Base-by-base conservation (phyloP, 108 stramenopile genomes). In the Pseudonitzschia multistriata region DNA sequence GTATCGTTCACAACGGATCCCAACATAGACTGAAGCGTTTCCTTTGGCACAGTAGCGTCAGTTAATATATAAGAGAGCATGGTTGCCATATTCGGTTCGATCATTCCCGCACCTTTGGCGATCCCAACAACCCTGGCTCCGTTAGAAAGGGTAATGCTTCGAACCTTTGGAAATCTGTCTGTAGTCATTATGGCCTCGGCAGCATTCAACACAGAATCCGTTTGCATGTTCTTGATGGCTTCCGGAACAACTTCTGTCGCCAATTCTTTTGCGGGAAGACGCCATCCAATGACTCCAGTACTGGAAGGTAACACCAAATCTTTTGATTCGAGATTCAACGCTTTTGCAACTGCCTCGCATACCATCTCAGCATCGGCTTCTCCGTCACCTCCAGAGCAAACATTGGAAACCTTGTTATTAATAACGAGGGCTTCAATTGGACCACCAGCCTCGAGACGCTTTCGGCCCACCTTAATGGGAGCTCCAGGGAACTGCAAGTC, bases 261-360 rank as follows among this genome's bases (percentile, higher is more conserved):
- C 69, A 90, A 68, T 54, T 94, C 90, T 67, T 94, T 77, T 2
- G 93, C 92, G 28, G 98, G 98, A 2, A 98, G 71, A 34, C 91
- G 80, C 98, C 98, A 99, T n/a, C 97, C 98, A 74, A 99, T 98
- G 25, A 99, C 96, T 30, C 97, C 98, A 11, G 98, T 99, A 13
- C 78, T 79, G 31, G 90, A 91, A n/a, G 96, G 96, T 10, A 97
- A 66, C 17, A 97, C 97, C 49, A 85, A 72, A 5, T 72, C 55
- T n/a, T 86, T 74, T 10, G 79, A 83, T 31, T 83, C 77, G 25
- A 97, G 77, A 30, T 84, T 79, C 67, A 95, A 76, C 6, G 73
- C 84, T 22, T 84, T 49, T 19, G 97, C 94, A 21, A 96, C 92
- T 19, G 93, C 88, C 40, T 79, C 73, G 75, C 97, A 97, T 3